phyloP scores from a whole-genome alignment of 768 basidiomycete genomes.

The Mycena chlorophos region DNA sequence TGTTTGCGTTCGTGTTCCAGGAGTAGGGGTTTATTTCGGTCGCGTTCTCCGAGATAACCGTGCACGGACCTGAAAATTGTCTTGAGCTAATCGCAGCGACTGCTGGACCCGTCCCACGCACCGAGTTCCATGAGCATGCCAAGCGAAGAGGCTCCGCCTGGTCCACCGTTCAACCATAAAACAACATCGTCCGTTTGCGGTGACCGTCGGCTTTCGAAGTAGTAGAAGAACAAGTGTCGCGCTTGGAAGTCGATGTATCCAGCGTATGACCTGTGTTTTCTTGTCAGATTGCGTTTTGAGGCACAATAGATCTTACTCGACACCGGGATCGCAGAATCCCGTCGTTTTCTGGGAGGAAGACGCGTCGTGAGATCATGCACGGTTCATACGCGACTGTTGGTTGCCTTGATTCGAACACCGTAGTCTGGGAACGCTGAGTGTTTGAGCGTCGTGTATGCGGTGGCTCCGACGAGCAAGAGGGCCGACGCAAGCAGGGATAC shows the following conservation, averaged over 20 bases:
- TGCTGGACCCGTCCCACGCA: background rate
- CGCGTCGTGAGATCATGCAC: background rate
- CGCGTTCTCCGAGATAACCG: conserved; percentile 40
- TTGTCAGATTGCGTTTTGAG: background rate
- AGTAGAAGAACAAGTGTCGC: conserved; percentile 54
- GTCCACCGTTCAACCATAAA: conserved; percentile 50
- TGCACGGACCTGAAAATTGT: conserved; percentile 41
- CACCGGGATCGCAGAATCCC: background rate
- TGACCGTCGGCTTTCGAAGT: conserved; percentile 48
- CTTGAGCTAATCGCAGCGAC: background rate
- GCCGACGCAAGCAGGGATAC: background rate
- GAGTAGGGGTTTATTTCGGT: conserved; percentile 44
- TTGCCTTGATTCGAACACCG: background rate
- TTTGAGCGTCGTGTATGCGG: background rate
- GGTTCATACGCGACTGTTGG: background rate
- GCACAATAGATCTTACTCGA: background rate
- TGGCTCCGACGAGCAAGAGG: background rate
- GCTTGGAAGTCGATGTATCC: conserved; percentile 52
- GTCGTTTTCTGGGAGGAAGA: background rate
- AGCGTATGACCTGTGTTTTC: conserved; percentile 36
- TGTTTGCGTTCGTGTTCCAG: conserved; percentile 51
- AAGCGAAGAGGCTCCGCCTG: conserved; percentile 30
- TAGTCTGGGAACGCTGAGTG: background rate
- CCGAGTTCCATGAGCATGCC: conserved; percentile 59
- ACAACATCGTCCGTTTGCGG: conserved; percentile 41